phyloP scores from a whole-genome alignment of 768 basidiomycete genomes.

The Antrodiella citrinella region DNA sequence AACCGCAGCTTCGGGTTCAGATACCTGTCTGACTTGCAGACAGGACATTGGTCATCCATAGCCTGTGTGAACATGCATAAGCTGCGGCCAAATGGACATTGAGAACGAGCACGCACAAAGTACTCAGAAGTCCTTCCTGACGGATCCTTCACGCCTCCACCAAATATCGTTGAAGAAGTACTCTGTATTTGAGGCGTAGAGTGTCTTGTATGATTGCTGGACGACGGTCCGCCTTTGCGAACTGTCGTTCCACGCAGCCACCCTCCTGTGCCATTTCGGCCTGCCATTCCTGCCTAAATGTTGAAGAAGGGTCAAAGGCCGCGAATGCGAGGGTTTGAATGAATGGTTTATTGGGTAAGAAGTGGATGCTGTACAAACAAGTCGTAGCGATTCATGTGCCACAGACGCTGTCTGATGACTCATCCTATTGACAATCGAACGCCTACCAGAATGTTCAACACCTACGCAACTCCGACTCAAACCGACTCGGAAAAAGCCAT shows the following conservation, averaged over 20 bases:
- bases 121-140: conserved; percentile 78
- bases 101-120: conserved; percentile 46
- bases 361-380: too few relatives aligned
- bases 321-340: too few relatives aligned
- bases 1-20: conserved; percentile 90
- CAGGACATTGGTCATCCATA: conserved; percentile 92
- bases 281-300: conserved; percentile 9
- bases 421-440: too few relatives aligned
- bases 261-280: too few relatives aligned
- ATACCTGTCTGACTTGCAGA: conserved; percentile 95
- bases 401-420: too few relatives aligned
- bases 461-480: too few relatives aligned
- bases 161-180: conserved; percentile 67
- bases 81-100: not conserved
- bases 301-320: not conserved
- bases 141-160: conserved; percentile 80
- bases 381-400: too few relatives aligned
- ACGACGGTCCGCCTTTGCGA: conserved; percentile 46
- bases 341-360: too few relatives aligned
- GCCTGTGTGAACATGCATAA: conserved; percentile 43
- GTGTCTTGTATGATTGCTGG: conserved; percentile 44
- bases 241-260: conserved; percentile 76
- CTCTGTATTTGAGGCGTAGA: conserved; percentile 63
- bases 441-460: too few relatives aligned
- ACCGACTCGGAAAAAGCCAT: too few relatives aligned